phyloP scores from a whole-genome alignment of 768 basidiomycete species.

The Pleurotus platypus region DNA sequence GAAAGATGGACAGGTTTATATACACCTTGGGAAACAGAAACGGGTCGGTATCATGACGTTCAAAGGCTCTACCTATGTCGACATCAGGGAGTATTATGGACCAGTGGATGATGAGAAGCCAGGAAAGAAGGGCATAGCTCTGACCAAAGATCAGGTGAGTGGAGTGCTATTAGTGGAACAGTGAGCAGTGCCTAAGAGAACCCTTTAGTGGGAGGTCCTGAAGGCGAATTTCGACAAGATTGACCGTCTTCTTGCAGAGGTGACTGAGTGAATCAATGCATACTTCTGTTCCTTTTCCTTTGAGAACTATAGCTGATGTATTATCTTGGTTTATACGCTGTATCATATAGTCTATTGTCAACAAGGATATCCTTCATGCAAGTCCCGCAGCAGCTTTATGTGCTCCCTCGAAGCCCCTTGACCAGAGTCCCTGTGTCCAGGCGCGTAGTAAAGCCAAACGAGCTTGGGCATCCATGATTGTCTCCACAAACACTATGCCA shows the following conservation, averaged over 20 bases:
- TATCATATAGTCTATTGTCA: neutral
- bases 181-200: neutral
- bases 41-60: slow-evolving; percentile 52
- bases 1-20: slow-evolving; percentile 42
- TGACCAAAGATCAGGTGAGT: slow-evolving; percentile 61
- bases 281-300: neutral
- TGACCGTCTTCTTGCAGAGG: slow-evolving; percentile 44
- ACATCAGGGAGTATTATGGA: slow-evolving; percentile 74
- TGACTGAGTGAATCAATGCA: slow-evolving; percentile 24
- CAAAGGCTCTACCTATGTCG: slow-evolving; percentile 51
- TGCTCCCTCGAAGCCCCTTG: slow-evolving; percentile 60
- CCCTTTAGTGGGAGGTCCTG: slow-evolving; percentile 52
- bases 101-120: slow-evolving; percentile 58
- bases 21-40: slow-evolving; percentile 71
- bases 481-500: slow-evolving; percentile 51
- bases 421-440: slow-evolving; percentile 64
- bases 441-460: slow-evolving; percentile 48
- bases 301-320: neutral
- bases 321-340: neutral
- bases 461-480: slow-evolving; percentile 60
- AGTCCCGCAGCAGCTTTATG: slow-evolving; percentile 72
- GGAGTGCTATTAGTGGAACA: neutral
- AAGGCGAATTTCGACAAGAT: slow-evolving; percentile 41
- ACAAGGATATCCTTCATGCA: slow-evolving; percentile 16
- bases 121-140: slow-evolving; percentile 77